These are phyloP conservation scores for Epichloe aotearoae DNA, from an alignment of 2,329 filamentous ascomycete genomes.

Conservation along the genomic window DNA sequence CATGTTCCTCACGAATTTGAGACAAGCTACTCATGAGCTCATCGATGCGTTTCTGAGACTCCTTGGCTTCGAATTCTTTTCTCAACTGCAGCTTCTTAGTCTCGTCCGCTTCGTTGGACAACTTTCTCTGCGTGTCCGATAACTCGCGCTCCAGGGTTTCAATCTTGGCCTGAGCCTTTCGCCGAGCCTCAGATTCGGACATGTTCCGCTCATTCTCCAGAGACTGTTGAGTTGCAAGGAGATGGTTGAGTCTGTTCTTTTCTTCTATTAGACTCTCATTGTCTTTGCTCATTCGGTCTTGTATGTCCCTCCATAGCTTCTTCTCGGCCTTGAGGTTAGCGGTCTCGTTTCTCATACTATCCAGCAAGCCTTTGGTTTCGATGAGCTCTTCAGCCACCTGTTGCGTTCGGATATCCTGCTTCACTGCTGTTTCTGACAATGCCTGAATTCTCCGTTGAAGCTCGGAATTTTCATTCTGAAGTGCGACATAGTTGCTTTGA, in stretches of 20 bases:
- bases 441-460: constrained; percentile 69
- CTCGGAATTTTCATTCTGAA: constrained; percentile 75
- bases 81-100: constrained; percentile 69
- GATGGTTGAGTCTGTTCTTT: constrained; percentile 66
- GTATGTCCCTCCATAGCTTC: constrained; percentile 85
- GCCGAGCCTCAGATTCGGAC: constrained; percentile 65
- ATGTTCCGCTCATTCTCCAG: constrained; percentile 87
- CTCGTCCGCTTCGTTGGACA: constrained; percentile 73
- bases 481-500: constrained; percentile 70
- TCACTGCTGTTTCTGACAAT: constrained; percentile 71
- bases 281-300: constrained; percentile 75
- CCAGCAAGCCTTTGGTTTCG: constrained; percentile 66
- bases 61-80: constrained; percentile 81
- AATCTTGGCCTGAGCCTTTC: constrained; percentile 64
- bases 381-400: constrained; percentile 89
- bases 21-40: constrained; percentile 72
- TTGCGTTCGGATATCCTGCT: constrained; percentile 80
- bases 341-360: constrained; percentile 81
- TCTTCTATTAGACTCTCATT: constrained; percentile 78
- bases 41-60: constrained; percentile 83
- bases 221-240: constrained; percentile 74
- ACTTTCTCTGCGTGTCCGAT: constrained; percentile 63
- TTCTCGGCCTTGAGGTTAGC: constrained; percentile 93
- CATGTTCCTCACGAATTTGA: constrained; percentile 73
- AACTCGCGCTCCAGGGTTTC: constrained; percentile 73